Conservation (phyloP, 257 asterid genomes). For the Solanum tarijense region DNA sequence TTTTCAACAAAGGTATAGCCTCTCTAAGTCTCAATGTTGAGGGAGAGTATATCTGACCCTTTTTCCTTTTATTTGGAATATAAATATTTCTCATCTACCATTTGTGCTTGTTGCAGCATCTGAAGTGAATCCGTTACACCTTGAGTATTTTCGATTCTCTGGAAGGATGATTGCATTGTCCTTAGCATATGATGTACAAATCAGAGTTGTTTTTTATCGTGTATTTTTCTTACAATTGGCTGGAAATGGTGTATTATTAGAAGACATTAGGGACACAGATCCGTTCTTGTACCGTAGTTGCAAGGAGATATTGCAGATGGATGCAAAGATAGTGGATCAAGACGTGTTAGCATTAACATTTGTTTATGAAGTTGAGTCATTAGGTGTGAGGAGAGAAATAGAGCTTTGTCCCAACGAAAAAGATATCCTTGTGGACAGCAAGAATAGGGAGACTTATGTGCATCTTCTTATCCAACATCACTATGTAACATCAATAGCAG, state of each 20-base stretch:
- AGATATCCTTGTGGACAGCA: conserved; percentile 46
- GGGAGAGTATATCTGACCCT: neutral
- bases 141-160: conserved; percentile 60
- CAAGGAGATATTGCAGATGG: conserved; percentile 36
- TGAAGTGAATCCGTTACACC: conserved; percentile 72
- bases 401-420: conserved; percentile 62
- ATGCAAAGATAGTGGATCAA: conserved; percentile 61
- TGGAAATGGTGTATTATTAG: conserved; percentile 45
- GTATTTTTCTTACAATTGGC: conserved; percentile 54
- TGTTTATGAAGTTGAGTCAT: conserved; percentile 54
- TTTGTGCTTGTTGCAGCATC: conserved; percentile 65
- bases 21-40: neutral
- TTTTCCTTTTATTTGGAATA: neutral
- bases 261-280: conserved; percentile 69
- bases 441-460: conserved; percentile 61
- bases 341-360: conserved; percentile 76
- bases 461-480: conserved; percentile 53
- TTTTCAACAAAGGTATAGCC: neutral
- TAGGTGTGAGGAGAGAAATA: conserved; percentile 57
- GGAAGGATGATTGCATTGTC: conserved; percentile 85
- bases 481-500: conserved; percentile 46
- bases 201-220: conserved; percentile 69
- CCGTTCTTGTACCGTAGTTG: conserved; percentile 71
- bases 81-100: neutral
- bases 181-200: conserved; percentile 76